Conservation (phyloP, 2,329 filamentous ascomycete genomes). For the Botryotinia convoluta region DNA sequence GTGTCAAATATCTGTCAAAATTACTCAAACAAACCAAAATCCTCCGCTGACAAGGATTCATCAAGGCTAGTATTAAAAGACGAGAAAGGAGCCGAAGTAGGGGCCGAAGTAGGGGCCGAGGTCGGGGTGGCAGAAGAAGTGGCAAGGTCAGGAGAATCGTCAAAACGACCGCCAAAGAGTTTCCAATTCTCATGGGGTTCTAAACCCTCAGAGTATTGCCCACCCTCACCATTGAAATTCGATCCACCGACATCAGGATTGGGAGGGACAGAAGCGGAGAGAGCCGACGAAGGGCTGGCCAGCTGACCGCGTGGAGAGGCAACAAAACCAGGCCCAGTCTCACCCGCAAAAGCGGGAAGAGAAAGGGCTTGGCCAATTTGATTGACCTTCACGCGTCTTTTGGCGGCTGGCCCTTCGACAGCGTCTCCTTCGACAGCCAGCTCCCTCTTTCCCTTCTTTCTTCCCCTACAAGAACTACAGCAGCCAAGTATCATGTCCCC, state of each 20-base stretch:
- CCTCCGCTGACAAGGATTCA: too few species aligned
- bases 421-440: background rate
- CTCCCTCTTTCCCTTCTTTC: background rate
- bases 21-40: background rate
- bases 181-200: too few species aligned
- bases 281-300: background rate
- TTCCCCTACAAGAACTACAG: background rate
- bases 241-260: background rate
- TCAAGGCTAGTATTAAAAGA: background rate
- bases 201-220: too few species aligned
- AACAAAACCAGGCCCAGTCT: background rate
- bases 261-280: background rate
- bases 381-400: background rate
- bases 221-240: background rate
- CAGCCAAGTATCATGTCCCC: background rate
- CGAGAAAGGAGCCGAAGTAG: background rate
- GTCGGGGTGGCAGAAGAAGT: too few species aligned
- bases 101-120: too few species aligned
- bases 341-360: background rate
- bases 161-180: background rate
- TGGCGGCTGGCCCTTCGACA: background rate
- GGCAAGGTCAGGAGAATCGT: background rate
- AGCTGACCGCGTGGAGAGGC: background rate
- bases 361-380: background rate
- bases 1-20: background rate